phyloP scores from a whole-genome alignment of 2,329 filamentous ascomycete species.

The Fusarium sp. region DNA sequence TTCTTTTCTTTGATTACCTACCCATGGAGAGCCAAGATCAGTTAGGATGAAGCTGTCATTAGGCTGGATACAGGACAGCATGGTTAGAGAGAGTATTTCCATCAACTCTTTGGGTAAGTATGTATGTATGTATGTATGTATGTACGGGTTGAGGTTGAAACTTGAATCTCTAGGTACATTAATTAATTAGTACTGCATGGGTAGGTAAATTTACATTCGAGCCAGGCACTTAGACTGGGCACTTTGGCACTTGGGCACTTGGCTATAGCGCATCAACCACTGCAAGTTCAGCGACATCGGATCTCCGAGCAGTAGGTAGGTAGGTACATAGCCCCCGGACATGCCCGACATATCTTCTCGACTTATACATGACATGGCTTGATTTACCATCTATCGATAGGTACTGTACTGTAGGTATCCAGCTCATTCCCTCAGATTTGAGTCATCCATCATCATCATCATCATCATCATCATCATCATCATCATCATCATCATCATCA shows the following conservation, averaged over 20 bases:
- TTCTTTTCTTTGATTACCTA: background rate
- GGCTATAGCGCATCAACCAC: conserved; percentile 15
- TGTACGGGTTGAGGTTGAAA: background rate
- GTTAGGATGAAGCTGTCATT: background rate
- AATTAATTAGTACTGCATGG: too few species aligned
- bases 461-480: too few species aligned
- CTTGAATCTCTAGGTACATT: too few species aligned
- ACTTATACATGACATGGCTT: background rate
- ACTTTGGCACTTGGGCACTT: background rate
- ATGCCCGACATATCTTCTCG: background rate
- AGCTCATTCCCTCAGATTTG: too few species aligned
- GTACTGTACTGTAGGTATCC: too few species aligned
- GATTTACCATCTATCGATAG: too few species aligned
- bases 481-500: too few species aligned
- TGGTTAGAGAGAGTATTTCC: background rate
- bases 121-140: too few species aligned
- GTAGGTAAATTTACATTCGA: background rate
- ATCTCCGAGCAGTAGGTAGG: conserved; percentile 19
- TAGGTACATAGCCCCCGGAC: too few species aligned
- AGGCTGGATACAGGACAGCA: background rate
- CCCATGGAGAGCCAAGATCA: background rate
- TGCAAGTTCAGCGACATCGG: conserved; percentile 15
- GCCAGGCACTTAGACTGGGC: background rate
- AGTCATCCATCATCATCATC: background rate
- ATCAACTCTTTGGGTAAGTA: background rate